Percentiles rank a stretch among this genome's conserved stretches.
Evolutionary conservation across 306 rosid genomes (phyloP).

Genomic region (Vigna hirtella): DNA sequence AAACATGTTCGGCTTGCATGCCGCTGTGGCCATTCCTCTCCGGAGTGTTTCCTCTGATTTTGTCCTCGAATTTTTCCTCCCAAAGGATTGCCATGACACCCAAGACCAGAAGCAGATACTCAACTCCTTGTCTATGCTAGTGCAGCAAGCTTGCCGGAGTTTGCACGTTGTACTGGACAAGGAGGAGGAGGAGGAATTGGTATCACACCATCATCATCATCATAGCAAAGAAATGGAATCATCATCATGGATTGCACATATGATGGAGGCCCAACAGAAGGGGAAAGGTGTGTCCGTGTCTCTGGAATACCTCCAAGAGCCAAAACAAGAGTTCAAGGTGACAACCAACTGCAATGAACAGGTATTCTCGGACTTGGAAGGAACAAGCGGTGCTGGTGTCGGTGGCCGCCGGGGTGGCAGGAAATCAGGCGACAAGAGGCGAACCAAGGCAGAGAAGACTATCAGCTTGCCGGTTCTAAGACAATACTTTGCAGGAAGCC

Average conservation of each 20-base stretch:
- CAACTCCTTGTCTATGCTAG: not conserved
- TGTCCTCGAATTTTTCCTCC: constrained; percentile 12
- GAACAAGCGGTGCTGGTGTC: not conserved
- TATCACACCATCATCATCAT: not conserved
- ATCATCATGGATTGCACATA: constrained; percentile 18
- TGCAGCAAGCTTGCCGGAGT: constrained; percentile 4
- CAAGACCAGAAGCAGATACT: not conserved
- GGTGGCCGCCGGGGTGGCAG: constrained; percentile 7
- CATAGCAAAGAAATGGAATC: not conserved
- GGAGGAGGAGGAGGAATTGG: not conserved
- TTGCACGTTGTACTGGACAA: constrained; percentile 7
- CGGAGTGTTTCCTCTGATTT: not conserved
- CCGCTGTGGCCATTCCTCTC: constrained; percentile 18
- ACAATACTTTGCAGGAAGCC: constrained; percentile 25
- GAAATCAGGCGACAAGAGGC: constrained; percentile 19
- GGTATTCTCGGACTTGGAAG: not conserved
- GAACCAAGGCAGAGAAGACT: constrained; percentile 31
- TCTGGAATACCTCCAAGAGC: constrained; percentile 26
- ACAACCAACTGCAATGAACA: constrained; percentile 17
- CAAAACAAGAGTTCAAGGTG: constrained; percentile 24
- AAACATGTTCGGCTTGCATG: constrained; percentile 14
- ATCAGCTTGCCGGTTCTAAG: constrained; percentile 18
- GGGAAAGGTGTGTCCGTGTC: constrained; percentile 21
- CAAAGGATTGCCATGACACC: constrained; percentile 9
- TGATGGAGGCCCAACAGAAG: constrained; percentile 24